phyloP scores from a whole-genome alignment of 768 basidiomycete species.

The Neoboletus magnificus region DNA sequence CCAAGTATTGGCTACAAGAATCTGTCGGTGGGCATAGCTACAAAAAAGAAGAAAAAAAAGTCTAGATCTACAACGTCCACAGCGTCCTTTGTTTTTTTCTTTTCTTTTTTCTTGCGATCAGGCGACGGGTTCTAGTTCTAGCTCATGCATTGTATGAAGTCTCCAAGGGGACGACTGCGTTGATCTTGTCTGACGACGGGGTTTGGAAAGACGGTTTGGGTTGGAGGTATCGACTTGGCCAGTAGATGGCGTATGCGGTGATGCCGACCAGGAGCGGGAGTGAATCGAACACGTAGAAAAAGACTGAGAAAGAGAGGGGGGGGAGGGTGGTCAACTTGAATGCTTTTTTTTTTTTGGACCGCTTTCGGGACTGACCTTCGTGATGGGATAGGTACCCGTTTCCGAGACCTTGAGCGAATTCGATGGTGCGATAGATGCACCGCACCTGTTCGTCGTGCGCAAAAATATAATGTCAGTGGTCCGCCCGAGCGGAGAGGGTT shows the following conservation, averaged over 20 bases:
- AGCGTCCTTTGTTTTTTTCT: too few species aligned
- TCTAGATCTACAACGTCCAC: too few species aligned
- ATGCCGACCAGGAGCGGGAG: constrained; percentile 29
- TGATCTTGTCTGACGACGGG: not conserved
- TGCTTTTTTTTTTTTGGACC: too few species aligned
- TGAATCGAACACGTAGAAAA: constrained; percentile 29
- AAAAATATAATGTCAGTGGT: not conserved
- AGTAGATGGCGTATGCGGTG: constrained; percentile 20
- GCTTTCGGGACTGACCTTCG: constrained; percentile 13
- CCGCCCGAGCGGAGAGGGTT: not conserved
- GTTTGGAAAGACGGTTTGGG: not conserved
- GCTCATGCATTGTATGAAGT: not conserved
- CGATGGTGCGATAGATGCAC: constrained; percentile 29
- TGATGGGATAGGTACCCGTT: constrained; percentile 19
- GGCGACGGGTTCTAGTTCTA: too few species aligned
- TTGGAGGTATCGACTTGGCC: constrained; percentile 30
- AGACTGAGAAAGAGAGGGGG: not conserved
- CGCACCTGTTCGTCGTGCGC: constrained; percentile 13
- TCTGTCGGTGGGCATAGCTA: too few species aligned
- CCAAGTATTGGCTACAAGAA: too few species aligned
- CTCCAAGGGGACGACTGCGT: not conserved
- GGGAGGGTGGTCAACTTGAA: too few species aligned
- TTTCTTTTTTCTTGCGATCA: too few species aligned
- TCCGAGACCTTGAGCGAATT: constrained; percentile 17
- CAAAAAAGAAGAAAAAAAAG: too few species aligned